phyloP scores from a whole-genome alignment of 805 yeast genomes.

The Wickerhamiella hasegawae region DNA sequence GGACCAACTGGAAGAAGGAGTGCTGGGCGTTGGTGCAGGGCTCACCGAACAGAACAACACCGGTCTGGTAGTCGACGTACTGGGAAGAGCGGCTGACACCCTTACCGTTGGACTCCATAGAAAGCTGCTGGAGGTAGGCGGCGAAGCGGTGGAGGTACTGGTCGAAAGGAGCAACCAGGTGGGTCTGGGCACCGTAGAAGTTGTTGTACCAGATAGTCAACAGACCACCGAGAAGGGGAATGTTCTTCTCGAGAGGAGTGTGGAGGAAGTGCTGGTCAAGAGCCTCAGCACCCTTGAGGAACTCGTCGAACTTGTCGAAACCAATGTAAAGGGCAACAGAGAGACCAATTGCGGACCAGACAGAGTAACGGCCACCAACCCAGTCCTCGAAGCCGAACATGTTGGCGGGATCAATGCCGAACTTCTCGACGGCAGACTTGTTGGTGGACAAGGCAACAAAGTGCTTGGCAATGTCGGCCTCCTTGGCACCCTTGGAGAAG shows the following conservation, averaged over 20 bases:
- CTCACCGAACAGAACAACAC: constrained; percentile 91
- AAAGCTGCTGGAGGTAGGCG: constrained; percentile 94
- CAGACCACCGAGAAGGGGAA: constrained; percentile 86
- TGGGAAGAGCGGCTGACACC: constrained; percentile 85
- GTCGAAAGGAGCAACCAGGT: constrained; percentile 95
- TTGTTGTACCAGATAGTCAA: constrained; percentile 97
- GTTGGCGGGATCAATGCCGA: constrained; percentile 93
- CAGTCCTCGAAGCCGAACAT: constrained; percentile 98
- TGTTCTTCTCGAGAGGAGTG: constrained; percentile 79
- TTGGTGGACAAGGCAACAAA: constrained; percentile 94
- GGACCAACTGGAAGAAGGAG: constrained; percentile 97
- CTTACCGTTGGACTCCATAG: constrained; percentile 99
- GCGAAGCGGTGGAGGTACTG: constrained; percentile 99
- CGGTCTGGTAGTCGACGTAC: constrained; percentile 89
- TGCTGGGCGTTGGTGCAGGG: constrained; percentile 99
- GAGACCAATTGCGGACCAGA: constrained; percentile 97
- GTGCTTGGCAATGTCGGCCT: constrained; percentile 79
- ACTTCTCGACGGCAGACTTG: constrained; percentile 76
- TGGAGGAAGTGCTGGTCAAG: constrained; percentile 78
- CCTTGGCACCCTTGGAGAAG: constrained; percentile 50
- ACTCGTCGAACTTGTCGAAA: constrained; percentile 77
- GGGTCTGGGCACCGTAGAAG: constrained; percentile 96
- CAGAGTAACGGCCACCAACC: constrained; percentile 99
- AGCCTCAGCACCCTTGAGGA: constrained; percentile 96
- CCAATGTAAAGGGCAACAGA: constrained; percentile 93